Evolutionary conservation across 1,284 basidiomycete genomes (phyloP), one percentile per base, ranked within the genome.

Genomic region (Pseudozyma thailandica): DNA sequence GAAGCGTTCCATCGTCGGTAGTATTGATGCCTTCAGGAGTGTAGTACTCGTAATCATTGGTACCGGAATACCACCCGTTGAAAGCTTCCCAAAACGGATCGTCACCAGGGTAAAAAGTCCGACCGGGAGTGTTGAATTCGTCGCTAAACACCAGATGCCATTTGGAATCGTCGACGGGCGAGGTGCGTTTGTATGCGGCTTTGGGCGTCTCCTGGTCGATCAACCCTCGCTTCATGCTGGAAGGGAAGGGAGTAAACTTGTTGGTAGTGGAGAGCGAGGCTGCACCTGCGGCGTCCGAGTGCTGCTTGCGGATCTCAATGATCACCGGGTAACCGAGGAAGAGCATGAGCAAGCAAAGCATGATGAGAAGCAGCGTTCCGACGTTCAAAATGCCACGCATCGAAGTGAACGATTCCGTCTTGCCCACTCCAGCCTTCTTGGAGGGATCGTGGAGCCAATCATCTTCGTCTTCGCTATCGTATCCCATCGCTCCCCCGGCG

Each of bases 51-150:
- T 74, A 77, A 39, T 80, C 77, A 4, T 56, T 51, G 28, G 78
- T 80, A n/a, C 71, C 78, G 15, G 58, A 50, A 43, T 79, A 79
- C 66, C 84, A 83, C 13, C 75, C 51, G 53, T 79, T 57, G 43
- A 64, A 64, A 3, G 72, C 79, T 48, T 76, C 66, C 76, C 74
- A 80, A 44, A 56, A 81, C 1, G 79, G 79, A 38, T 81, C 79
- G 23, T 81, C 79, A 15, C 77, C 77, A 0, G 78, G 78, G 72
- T 71, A 81, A 72, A 88, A 88, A 0, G 84, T 85, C 35, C 87
- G 78, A 6, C 92, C 93, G 33, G 90, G 89, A 5, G 79, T 85
- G 52, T 94, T 89, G 61, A 80, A 80, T 84, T 98, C 94, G 83
- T 98, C 94, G 56, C 56, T 63, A 44, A 81, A 81, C 3, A 93